Evolutionary conservation across 345 rosid genomes (phyloP).

Genomic region (Lepidium aucheri): DNA sequence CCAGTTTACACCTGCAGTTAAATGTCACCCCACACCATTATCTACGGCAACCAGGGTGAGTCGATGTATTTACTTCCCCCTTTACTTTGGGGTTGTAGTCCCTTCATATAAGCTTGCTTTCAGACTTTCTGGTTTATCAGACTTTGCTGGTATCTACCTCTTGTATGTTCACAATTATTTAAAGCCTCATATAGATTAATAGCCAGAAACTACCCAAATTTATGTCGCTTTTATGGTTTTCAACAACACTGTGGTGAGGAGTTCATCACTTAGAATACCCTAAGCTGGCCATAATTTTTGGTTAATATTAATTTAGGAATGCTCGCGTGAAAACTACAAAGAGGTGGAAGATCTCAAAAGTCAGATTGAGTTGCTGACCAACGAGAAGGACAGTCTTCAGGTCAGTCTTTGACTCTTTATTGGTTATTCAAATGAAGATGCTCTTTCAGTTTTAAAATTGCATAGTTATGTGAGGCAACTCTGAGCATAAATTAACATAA

Average conservation of each 20-base stretch:
- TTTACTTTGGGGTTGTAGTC: not conserved
- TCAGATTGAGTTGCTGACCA: conserved; percentile 43
- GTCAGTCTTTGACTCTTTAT: conserved; percentile 39
- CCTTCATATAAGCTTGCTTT: not conserved
- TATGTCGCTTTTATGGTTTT: not conserved
- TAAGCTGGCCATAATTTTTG: not conserved
- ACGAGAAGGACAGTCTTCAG: conserved; percentile 61
- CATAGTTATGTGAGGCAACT: not conserved
- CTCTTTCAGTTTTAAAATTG: not conserved
- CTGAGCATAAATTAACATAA: not conserved
- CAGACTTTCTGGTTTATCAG: not conserved
- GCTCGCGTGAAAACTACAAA: conserved; percentile 10
- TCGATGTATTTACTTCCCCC: conserved; percentile 2
- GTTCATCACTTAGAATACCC: not conserved
- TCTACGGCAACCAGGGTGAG: conserved; percentile 52
- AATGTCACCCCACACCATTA: conserved; percentile 54
- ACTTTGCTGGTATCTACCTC: not conserved
- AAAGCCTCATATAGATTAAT: not conserved
- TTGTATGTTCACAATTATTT: not conserved
- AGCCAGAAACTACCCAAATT: not conserved
- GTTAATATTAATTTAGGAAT: conserved; percentile 1
- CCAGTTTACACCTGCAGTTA: conserved; percentile 65
- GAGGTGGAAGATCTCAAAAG: conserved; percentile 55
- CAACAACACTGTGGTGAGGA: not conserved
- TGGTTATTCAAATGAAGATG: not conserved